These are phyloP conservation scores for Penicillium nucicola DNA, from an alignment of 495 filamentous ascomycete genomes.

Conservation along the genomic window DNA sequence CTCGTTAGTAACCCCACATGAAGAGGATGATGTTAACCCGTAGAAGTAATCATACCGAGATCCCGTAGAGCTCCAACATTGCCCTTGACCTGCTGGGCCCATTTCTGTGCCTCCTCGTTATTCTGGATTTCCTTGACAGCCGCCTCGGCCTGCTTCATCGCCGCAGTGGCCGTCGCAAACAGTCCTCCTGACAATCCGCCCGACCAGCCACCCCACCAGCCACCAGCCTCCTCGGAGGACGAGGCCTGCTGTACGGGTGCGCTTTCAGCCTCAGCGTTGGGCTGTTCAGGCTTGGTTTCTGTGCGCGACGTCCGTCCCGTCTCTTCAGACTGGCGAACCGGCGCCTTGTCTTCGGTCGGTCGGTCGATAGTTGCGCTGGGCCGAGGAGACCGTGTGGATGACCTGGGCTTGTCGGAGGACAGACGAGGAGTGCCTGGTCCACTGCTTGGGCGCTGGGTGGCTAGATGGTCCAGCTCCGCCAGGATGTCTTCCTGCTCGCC, in stretches of 20 bases:
- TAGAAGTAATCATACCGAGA: constrained; percentile 59
- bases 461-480: constrained; percentile 80
- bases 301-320: constrained; percentile 64
- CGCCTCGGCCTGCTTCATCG: constrained; percentile 91
- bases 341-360: constrained; percentile 59
- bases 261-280: constrained; percentile 28
- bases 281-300: constrained; percentile 48
- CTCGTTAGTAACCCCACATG: constrained; percentile 15
- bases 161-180: constrained; percentile 64
- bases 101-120: constrained; percentile 93
- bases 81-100: constrained; percentile 91
- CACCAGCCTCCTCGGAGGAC: constrained; percentile 47
- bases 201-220: constrained; percentile 70
- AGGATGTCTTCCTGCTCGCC: constrained; percentile 64
- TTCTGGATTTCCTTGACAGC: constrained; percentile 92
- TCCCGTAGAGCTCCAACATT: constrained; percentile 81
- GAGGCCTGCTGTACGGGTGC: constrained; percentile 25
- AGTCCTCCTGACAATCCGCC: constrained; percentile 69
- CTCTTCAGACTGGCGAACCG: constrained; percentile 69
- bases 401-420: constrained; percentile 51
- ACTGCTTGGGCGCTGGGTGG: constrained; percentile 60
- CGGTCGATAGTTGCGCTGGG: constrained; percentile 54
- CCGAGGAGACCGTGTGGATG: constrained; percentile 54
- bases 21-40: not conserved
- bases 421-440: constrained; percentile 82